Base-by-base conservation (phyloP, 495 filamentous ascomycete species). In the Parmelia sp. region DNA sequence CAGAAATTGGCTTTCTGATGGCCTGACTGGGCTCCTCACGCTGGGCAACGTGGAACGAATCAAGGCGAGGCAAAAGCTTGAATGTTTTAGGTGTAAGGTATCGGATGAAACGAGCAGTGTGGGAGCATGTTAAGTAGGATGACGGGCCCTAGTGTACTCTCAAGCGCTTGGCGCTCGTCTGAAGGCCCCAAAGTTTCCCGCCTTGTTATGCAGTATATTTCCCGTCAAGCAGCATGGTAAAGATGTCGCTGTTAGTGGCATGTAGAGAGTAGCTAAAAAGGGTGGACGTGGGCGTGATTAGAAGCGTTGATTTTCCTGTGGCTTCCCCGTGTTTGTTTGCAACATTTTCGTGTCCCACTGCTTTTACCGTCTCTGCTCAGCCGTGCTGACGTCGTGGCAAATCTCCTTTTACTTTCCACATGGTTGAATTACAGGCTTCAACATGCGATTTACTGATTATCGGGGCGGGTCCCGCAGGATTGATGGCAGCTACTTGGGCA, bases 391-490 rank as follows among this genome's bases (percentile, higher is more conserved):
- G 17, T 15, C 25, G 10, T 29, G 12, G 47, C 29, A 55, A 14
- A 33, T 63, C 25, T 33, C 42, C 19, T 17, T 47, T 4, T 57
- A 44, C 37, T n/a, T 42, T 40, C 51, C 44, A 47, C 2, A 57
- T 63, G 61, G 37, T 63, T 47, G 51, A 63, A 47, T 57, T 45
- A 35, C 29, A 65, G 31, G 62, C 65, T 12, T 68, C 58, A 33
- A 45, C 51, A 17, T 68, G 66, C 42, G 81, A 84, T 65, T 72
- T 83, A 2, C 73, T 89, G 58, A 83, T 88, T 37, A 72, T 88
- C 29, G 87, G 87, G 12, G 85, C 86, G n/a, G 86, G 86, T n/a
- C 86, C 86, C 0, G 80, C 85, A 0, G 85, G 82, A 56, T 76
- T 89, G 12, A 86, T 86, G 80, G 79, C 80, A 33, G 84, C 86